Base-by-base conservation (phyloP, 2,329 filamentous ascomycete genomes). In the Neopestalotiopsis rosae region DNA sequence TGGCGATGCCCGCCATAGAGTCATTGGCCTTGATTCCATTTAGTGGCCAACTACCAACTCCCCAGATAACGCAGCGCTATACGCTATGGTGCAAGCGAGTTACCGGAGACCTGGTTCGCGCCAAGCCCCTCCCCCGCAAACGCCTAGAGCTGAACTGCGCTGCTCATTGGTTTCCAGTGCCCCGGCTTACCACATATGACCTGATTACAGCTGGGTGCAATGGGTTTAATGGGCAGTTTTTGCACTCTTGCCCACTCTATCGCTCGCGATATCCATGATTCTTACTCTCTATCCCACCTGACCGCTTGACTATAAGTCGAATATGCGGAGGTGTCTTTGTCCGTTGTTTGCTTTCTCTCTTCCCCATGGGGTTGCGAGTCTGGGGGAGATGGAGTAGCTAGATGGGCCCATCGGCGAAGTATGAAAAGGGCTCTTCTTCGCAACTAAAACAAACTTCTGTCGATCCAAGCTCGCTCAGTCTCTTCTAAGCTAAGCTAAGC, bases 261-360 rank as follows among this genome's bases (percentile, higher is more conserved):
- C 17, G 45, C 17, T 20, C 17, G 45, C 45, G 45, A 52, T 52
- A 52, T 52, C 45, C 45, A 52, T 17, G 34, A 38, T 38, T 38
- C 45, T n/a, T 52, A 20, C n/a, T 9, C 5, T 45, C n/a, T 20
- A 9, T 52, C 45, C n/a, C 13, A 20, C 17, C 5, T 52, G 17
- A 20, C 45, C 45, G 45, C 45, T 52, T n/a, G 17, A 10, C 6
- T n/a, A 17, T n/a, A 7, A 20, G n/a, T 20, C 9, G 45, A 52
- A 9, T 9, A 52, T 59, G 24, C 57, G 57, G 57, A 59, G 57
- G 30, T 59, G 57, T 30, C 57, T 59, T 59, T 59, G 57, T 59
- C 57, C 57, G 57, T 59, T 59, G 12, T 32, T 20, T 34, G 32
- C 9, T 30, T 20, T 30, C 12, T 20, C 17, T 59, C 24, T 30